These are phyloP conservation scores for Podosphaera leucotricha DNA, from an alignment of 2,329 filamentous ascomycete genomes.

Conservation along the genomic window DNA sequence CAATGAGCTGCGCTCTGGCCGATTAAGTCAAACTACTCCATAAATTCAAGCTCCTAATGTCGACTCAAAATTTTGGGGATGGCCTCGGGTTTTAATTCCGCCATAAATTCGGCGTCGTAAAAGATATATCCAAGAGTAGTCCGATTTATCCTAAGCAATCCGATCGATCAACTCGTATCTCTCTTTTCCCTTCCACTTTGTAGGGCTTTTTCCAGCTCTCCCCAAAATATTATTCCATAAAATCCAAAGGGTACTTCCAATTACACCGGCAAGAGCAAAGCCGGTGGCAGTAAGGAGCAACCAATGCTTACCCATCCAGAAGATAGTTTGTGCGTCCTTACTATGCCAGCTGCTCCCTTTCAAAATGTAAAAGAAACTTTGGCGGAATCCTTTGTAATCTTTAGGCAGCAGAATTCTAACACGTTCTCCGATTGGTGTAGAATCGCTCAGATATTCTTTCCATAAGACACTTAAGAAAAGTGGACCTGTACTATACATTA, in stretches of 20 bases:
- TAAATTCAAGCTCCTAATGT: too few species aligned
- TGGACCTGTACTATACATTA: conserved; percentile 59
- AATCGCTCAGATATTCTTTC: conserved; percentile 43
- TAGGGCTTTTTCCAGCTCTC: conserved; percentile 3
- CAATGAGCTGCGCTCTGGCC: too few species aligned
- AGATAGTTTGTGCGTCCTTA: conserved; percentile 22
- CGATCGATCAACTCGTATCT: conserved; percentile 15
- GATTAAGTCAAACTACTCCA: too few species aligned
- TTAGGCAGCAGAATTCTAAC: conserved; percentile 45
- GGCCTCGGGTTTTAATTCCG: too few species aligned
- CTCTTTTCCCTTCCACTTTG: conserved; percentile 6
- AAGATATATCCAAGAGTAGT: too few species aligned
- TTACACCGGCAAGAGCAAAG: conserved; percentile 13
- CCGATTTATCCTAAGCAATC: conserved; percentile 7
- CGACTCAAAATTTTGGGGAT: too few species aligned
- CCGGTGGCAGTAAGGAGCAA: conserved; percentile 16
- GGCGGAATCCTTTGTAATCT: conserved; percentile 42
- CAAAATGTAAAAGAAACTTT: conserved; percentile 42
- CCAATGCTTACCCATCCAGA: conserved; percentile 25
- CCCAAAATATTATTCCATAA: conserved; percentile 13
- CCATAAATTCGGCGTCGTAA: too few species aligned
- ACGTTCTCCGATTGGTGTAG: conserved; percentile 24
- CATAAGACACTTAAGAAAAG: conserved; percentile 54
- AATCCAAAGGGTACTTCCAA: conserved; percentile 11
- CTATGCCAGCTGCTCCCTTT: conserved; percentile 24